Evolutionary conservation across 1,139 yeast species (phyloP), one percentile per base, ranked within the genome.

Genomic region (Yamadazyma pseudoaaseri): DNA sequence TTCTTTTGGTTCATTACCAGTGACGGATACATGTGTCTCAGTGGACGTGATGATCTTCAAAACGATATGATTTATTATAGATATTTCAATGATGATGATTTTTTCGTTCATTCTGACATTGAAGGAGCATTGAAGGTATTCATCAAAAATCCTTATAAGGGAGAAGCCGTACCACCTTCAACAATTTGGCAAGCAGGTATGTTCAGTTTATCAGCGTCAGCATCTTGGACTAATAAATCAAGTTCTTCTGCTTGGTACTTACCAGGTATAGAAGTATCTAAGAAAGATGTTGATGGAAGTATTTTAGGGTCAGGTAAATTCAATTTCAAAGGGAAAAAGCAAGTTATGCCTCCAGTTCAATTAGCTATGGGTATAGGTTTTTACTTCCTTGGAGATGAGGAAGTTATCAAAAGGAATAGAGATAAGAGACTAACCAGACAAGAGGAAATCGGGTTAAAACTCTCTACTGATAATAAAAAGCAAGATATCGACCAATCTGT

Each of bases 141-240:
- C 54, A 72, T 92, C 33, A 84, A 86, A 54, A 89, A 89, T 51
- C 95, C 86, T 1, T 73, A 65, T 43, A 66, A 67, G 34, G 76
- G 74, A 16, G 73, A 73, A 34, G 73, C 71, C 7, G 60, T 85
- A 2, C 95, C 97, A 0, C 97, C 97, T 1, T 73, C 87, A 6
- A 84, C 98, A 0, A 65, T 90, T 39, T 71, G 81, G 59, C 98
- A 92, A 56, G 97, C 98, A 0, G 96, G 96, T 9, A 75, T 86
- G 8, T 81, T 82, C 49, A 75, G 95, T 9, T 73, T 89, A 45
- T 72, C 94, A n/a, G 75, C 90, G 0, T 81, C 95, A 1, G 78
- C 74, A 30, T 96, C 96, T 0, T 92, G 99, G 99, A 90, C 81
- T 31, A 76, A 81, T 30, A 90, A 89, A 53, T 71, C 83, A 27